These are phyloP conservation scores for Aspergillus jensenii DNA, from an alignment of 2,329 filamentous ascomycete species.

Conservation along the genomic window DNA sequence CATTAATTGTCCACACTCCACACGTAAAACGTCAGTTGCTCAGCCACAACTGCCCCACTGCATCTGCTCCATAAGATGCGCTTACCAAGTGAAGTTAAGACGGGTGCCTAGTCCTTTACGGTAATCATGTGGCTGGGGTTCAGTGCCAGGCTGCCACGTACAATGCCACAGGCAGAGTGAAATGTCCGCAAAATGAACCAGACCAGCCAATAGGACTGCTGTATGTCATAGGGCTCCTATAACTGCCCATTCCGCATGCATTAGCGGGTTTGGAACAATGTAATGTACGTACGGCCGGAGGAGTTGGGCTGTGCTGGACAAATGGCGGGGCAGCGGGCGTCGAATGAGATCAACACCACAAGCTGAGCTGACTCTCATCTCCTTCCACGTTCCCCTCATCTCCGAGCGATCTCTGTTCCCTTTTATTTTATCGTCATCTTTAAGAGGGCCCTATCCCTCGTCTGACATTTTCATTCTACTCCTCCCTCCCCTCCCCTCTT, in stretches of 20 bases:
- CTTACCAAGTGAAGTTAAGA: neutral
- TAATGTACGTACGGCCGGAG: too few relatives aligned
- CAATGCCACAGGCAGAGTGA: neutral
- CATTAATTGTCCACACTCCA: neutral
- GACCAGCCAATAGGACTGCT: neutral
- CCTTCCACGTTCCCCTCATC: conserved; percentile 2
- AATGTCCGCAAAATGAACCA: neutral
- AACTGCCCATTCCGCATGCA: neutral
- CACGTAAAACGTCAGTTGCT: neutral
- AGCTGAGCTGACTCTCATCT: conserved; percentile 3
- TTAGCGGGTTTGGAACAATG: neutral
- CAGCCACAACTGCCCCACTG: conserved; percentile 8
- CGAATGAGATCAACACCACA: neutral
- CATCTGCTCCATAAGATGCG: neutral
- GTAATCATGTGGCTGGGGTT: conserved; percentile 8
- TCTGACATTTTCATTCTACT: neutral
- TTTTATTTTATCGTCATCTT: neutral
- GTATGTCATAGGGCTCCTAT: neutral
- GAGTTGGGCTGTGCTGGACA: neutral
- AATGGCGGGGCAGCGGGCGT: conserved; percentile 11
- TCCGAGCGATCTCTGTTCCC: neutral
- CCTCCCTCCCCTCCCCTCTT: neutral
- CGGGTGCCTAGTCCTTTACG: neutral
- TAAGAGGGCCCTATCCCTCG: conserved; percentile 2
- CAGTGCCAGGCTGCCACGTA: conserved; percentile 8